Evolutionary conservation across 2,329 filamentous ascomycete genomes (phyloP), one percentile per base, ranked within the genome.

Genomic region (Beauveria australis): DNA sequence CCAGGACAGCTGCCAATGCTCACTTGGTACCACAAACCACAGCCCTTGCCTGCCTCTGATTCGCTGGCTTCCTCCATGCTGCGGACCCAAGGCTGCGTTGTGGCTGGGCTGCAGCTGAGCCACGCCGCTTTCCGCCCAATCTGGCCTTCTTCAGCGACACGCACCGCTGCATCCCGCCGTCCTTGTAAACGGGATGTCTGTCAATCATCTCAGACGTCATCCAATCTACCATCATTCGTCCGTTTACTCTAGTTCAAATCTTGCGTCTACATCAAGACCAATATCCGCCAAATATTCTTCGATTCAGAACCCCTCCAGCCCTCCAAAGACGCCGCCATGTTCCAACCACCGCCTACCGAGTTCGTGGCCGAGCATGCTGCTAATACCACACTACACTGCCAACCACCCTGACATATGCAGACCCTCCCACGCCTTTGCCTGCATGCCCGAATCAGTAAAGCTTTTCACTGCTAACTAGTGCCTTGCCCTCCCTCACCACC

Each of bases 341-440:
- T 48, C 52, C 41, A 47, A 46, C 40, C 26, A 33, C 30, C n/a
- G 19, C 19, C 40, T 28, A 53, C 26, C 46, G 28, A 40, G 41
- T 53, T 18, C 33, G 18, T 16, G 46, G 28, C 57, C 19, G 46
- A 53, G 47, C 46, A 18, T 41, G 19, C 24, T 59, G 18, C 58
- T 60, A 60, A 60, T 60, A 60, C 33, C 33, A 37, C 58, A 33
- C 58, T 37, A 37, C 33, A 14, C 12, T 18, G 10, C 41, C 43
- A 47, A 47, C 53, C 28, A 56, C 37, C 28, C 9, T 37, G 10
- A 26, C 53, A 37, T 18, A 56, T 47, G 54, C 44, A 47, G 18
- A 24, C 3, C 49, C 26, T 30, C 49, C 28, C 16, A 19, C 26
- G 9, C 18, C 30, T 33, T 33, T 3, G 30, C 47, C 48, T 33